Percentiles rank a stretch among this genome's conserved stretches.
These are phyloP conservation scores for Combretum micranthum DNA, from an alignment of 345 rosid genomes.

Conservation along the genomic window DNA sequence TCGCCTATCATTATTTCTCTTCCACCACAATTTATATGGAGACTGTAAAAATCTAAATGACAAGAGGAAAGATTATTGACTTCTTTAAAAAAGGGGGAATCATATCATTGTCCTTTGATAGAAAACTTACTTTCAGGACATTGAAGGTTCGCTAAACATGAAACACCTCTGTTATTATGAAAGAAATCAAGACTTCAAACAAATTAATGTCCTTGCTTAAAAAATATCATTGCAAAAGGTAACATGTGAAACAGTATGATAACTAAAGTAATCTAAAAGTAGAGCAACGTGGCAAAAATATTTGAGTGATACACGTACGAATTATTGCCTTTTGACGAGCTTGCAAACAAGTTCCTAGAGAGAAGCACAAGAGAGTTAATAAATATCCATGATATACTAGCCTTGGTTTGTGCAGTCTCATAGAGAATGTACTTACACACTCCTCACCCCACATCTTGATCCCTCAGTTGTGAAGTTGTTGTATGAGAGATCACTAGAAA, in stretches of 20 bases:
- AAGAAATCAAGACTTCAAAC: too few relatives aligned
- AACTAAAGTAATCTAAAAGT: too few relatives aligned
- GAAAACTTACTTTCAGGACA: constrained; percentile 7
- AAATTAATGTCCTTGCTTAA: too few relatives aligned
- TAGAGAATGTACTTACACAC: constrained; percentile 1
- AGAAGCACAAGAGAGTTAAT: background rate
- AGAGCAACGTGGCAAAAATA: too few relatives aligned
- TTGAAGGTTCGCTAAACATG: background rate
- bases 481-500: constrained; percentile 15
- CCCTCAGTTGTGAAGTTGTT: background rate
- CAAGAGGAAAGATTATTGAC: background rate
- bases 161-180: background rate
- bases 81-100: background rate
- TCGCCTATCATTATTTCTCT: background rate
- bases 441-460: background rate
- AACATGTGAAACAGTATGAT: too few relatives aligned
- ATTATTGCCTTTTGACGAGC: constrained; percentile 1
- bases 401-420: background rate
- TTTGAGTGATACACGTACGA: background rate
- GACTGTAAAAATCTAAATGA: background rate
- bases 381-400: background rate
- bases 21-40: constrained; percentile 15
- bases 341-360: constrained; percentile 15
- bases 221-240: too few relatives aligned
- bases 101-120: too few relatives aligned